phyloP scores from a whole-genome alignment of 164 flowering plant genomes.

The Akebia trifoliata region DNA sequence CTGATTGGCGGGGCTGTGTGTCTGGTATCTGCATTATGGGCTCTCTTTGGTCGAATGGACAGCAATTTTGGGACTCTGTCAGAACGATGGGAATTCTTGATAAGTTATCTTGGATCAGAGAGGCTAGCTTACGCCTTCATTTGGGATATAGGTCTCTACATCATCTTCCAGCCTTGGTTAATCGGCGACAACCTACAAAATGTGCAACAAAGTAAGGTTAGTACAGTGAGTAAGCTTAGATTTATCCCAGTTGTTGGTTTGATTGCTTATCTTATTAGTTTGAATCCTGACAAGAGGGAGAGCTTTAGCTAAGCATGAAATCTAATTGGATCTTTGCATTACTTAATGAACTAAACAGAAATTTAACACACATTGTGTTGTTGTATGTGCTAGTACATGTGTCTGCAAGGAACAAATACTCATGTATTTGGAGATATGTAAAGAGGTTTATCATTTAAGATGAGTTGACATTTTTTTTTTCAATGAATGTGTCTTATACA shows the following conservation, averaged over 20 bases:
- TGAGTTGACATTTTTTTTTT: too few species aligned
- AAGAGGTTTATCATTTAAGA: too few species aligned
- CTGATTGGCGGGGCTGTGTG: constrained; percentile 59
- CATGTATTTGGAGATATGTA: too few species aligned
- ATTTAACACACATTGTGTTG: neutral
- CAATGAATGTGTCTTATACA: too few species aligned
- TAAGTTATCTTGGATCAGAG: constrained; percentile 68
- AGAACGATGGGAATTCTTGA: constrained; percentile 68
- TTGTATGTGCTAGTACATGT: too few species aligned
- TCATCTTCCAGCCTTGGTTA: constrained; percentile 90
- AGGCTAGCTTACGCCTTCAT: constrained; percentile 93
- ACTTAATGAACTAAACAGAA: neutral
- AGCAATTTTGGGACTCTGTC: constrained; percentile 55
- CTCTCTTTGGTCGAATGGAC: constrained; percentile 65
- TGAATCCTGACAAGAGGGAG: constrained; percentile 41
- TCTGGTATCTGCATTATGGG: constrained; percentile 62
- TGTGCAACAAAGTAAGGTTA: constrained; percentile 42
- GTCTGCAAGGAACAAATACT: too few species aligned
- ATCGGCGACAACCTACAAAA: constrained; percentile 79
- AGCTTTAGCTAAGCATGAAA: constrained; percentile 7
- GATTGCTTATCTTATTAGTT: constrained; percentile 57
- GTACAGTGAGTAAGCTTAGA: constrained; percentile 47
- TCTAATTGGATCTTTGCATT: neutral
- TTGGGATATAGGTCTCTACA: constrained; percentile 84
- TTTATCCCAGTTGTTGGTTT: constrained; percentile 83